Evolutionary conservation across 2,329 filamentous ascomycete genomes (phyloP), one percentile per base, ranked within the genome.

Genomic region (Pseudopyrenochaeta lycopersici): DNA sequence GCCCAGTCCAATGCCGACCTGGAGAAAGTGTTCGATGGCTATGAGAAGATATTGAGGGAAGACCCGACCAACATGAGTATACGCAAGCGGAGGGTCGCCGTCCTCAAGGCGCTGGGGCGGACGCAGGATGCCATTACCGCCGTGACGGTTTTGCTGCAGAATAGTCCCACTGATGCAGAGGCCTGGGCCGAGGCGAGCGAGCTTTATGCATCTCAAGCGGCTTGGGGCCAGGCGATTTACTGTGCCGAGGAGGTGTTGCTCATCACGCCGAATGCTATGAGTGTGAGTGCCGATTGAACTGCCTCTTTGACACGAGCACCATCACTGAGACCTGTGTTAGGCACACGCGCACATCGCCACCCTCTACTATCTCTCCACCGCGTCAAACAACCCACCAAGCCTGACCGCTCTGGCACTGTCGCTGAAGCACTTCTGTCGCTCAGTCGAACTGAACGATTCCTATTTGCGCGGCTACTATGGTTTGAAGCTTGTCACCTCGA

Each of bases 391-490:
- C 50, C 66, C 76, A 5, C 63, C 64, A 7, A 63, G 54, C 62
- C 53, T 77, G 41, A 68, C 75, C 30, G 75, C 77, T 11, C 79
- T 95, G 49, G 81, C 84, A 38, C 90, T 93, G 71, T 88, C 92
- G 4, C 76, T 97, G 48, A 90, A 92, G 71, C 87, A 93, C 61
- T 98, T 96, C 77, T 91, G 90, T 72, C 86, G 95, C 66, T 95
- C 92, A 69, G 86, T 98, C 61, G 95, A 99, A 78, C 84, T 99
- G 46, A 98, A 95, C 70, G 91, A 97, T 66, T 88, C 92, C 72
- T 98, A 97, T 73, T 77, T 98, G 57, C 87, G 95, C 56, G 95
- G 93, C 1, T 96, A 92, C 74, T 98, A 97, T 76, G 95, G 95
- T 6, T 80, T 99, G 54, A 95, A 94, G 74, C 75, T 93, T 76